These are phyloP conservation scores for Dalbergia oliveri DNA, from an alignment of 306 rosid species.

Conservation along the genomic window DNA sequence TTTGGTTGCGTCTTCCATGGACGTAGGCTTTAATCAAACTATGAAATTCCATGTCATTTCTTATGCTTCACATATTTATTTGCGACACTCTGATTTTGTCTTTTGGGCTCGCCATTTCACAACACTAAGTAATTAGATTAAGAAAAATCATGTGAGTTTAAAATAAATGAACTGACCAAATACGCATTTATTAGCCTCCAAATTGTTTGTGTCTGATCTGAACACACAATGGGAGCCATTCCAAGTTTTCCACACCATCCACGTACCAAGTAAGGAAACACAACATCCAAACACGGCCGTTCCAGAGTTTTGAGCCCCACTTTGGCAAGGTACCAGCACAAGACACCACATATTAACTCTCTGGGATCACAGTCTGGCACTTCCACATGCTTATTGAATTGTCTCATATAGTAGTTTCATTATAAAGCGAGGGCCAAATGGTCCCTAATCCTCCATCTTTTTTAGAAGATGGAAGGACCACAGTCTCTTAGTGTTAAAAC, in stretches of 20 bases:
- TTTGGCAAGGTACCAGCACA: conserved; percentile 16
- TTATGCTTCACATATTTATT: too few relatives aligned
- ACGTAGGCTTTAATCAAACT: too few relatives aligned
- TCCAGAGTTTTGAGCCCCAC: neutral
- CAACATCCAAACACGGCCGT: conserved; percentile 5
- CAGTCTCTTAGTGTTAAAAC: conserved; percentile 9
- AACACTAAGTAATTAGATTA: too few relatives aligned
- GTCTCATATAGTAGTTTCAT: neutral
- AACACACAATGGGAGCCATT: neutral
- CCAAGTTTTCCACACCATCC: neutral
- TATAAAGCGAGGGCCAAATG: neutral
- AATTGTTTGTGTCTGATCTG: neutral
- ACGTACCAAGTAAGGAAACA: neutral
- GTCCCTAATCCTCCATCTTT: conserved; percentile 27
- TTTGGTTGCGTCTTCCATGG: too few relatives aligned
- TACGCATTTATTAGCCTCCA: neutral
- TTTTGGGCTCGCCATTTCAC: too few relatives aligned
- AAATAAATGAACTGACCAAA: too few relatives aligned
- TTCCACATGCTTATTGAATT: conserved; percentile 37
- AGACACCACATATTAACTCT: neutral
- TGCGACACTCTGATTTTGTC: too few relatives aligned
- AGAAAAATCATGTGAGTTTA: too few relatives aligned
- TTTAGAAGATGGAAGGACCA: conserved; percentile 22
- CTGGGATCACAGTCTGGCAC: conserved; percentile 38
- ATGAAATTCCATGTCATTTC: too few relatives aligned